phyloP scores from a whole-genome alignment of 805 yeast genomes.

The Lachancea sp. region DNA sequence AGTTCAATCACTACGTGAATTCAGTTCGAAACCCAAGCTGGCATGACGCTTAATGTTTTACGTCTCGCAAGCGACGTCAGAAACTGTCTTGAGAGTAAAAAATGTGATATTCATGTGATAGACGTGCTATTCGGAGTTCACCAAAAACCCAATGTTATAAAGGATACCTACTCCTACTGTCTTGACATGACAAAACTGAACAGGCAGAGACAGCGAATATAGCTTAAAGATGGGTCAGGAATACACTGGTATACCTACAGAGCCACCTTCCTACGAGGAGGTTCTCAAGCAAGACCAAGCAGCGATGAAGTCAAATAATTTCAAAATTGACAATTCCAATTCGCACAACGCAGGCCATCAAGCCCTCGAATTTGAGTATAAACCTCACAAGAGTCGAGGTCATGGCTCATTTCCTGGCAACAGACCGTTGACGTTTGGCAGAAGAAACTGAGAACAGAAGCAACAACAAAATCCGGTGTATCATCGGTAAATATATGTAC shows the following conservation, averaged over 20 bases:
- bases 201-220: background rate
- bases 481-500: background rate
- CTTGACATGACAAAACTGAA: background rate
- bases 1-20: too few species aligned
- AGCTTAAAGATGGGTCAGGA: background rate
- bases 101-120: too few species aligned
- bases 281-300: slow-evolving; percentile 13
- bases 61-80: too few species aligned
- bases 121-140: too few species aligned
- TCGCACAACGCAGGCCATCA: background rate
- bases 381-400: slow-evolving; percentile 7
- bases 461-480: too few species aligned
- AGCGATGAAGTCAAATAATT: background rate
- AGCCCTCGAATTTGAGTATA: slow-evolving; percentile 5
- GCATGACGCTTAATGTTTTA: too few species aligned
- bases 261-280: slow-evolving; percentile 27
- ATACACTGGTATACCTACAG: slow-evolving; percentile 10
- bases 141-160: too few species aligned
- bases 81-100: too few species aligned
- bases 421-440: slow-evolving; percentile 9
- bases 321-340: background rate
- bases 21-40: too few species aligned
- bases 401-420: slow-evolving; percentile 12
- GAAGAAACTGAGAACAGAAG: background rate
- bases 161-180: too few species aligned